These are phyloP conservation scores for Tolypocladium tundrense DNA, from an alignment of 2,329 filamentous ascomycete genomes.

Conservation along the genomic window DNA sequence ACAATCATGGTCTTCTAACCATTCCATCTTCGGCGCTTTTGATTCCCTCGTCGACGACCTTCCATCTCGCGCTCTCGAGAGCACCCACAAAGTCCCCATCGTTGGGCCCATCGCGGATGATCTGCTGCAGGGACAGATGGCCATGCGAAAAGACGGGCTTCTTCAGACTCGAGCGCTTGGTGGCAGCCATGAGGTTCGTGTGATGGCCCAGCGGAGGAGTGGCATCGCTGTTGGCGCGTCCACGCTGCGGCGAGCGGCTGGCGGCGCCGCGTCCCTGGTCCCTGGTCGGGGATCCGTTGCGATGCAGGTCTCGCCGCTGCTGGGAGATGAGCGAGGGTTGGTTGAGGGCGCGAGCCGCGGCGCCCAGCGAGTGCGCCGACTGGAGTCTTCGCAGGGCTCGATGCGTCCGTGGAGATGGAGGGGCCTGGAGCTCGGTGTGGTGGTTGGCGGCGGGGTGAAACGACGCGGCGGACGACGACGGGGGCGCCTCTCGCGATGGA, in stretches of 20 bases:
- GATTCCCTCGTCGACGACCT: conserved; percentile 65
- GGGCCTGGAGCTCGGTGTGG: conserved; percentile 37
- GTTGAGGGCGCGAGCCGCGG: conserved; percentile 31
- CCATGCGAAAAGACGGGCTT: conserved; percentile 39
- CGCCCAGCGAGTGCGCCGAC: conserved; percentile 60
- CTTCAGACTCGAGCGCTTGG: conserved; percentile 28
- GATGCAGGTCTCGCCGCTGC: conserved; percentile 41
- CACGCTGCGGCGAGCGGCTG: conserved; percentile 40
- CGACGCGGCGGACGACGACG: conserved; percentile 1
- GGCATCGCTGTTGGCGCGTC: conserved; percentile 65
- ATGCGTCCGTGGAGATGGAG: conserved; percentile 54
- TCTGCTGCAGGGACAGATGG: conserved; percentile 57
- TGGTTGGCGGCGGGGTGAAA: conserved; percentile 6
- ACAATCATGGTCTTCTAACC: conserved; percentile 34
- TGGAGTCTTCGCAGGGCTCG: conserved; percentile 63
- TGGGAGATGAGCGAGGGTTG: conserved; percentile 52
- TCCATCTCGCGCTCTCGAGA: conserved; percentile 60
- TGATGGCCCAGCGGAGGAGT: conserved; percentile 29
- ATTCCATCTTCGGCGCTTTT: conserved; percentile 73
- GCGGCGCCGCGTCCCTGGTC: conserved; percentile 6
- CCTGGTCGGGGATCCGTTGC: conserved; percentile 22
- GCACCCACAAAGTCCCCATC: conserved; percentile 57
- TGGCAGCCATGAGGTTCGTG: conserved; percentile 23
- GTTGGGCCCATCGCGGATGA: conserved; percentile 72
- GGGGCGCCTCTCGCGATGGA: conserved; percentile 2